Conservation (phyloP, 108 stramenopile species). For the Pseudonitzschia multistriata region DNA sequence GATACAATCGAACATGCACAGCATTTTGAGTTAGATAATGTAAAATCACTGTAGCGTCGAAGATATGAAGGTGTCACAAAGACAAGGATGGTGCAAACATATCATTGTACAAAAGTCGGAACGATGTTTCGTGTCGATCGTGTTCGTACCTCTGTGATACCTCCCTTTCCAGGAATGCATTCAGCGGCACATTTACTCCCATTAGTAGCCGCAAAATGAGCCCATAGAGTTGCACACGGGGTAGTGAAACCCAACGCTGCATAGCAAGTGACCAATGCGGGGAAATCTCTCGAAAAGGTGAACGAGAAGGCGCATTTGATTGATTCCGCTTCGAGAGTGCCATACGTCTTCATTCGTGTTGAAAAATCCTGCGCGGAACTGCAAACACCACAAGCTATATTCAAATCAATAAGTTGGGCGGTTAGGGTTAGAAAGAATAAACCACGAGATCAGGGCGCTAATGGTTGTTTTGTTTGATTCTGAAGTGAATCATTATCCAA, state of each 20-base stretch:
- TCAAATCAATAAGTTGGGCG: neutral
- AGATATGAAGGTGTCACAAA: no score
- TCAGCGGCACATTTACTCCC: conserved; percentile 9
- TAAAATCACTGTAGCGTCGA: no score
- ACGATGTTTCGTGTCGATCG: no score
- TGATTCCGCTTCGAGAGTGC: conserved; percentile 10
- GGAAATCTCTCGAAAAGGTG: conserved; percentile 15
- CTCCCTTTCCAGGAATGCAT: conserved; percentile 12
- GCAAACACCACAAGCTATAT: conserved; percentile 34
- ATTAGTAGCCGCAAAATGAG: conserved; percentile 30
- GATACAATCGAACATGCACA: no score
- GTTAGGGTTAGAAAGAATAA: neutral
- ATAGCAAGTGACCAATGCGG: conserved; percentile 17
- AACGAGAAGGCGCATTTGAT: conserved; percentile 22
- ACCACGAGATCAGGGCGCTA: no score
- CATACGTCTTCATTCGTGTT: conserved; percentile 17
- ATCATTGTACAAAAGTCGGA: no score
- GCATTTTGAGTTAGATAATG: no score
- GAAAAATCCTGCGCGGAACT: conserved; percentile 30
- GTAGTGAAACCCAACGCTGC: conserved; percentile 20
- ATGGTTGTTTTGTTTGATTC: neutral
- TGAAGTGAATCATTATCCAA: neutral
- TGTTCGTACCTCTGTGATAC: neutral
- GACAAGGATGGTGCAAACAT: no score
- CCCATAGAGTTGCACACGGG: conserved; percentile 27